Evolutionary conservation across 1,139 yeast genomes (phyloP).

Genomic region (Protomyces gravidus): DNA sequence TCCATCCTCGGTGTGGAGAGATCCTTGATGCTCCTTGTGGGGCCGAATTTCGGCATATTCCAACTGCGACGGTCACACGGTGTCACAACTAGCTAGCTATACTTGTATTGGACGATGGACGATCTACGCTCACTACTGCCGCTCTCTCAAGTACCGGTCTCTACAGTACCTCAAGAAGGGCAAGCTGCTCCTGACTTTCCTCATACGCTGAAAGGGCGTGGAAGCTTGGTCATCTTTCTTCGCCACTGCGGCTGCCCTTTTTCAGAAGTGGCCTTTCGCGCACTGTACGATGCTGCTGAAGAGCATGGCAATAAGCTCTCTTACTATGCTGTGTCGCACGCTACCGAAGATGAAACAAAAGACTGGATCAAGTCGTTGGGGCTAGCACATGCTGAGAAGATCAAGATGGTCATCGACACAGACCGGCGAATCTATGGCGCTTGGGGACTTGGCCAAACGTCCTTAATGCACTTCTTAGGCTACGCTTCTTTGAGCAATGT

Average conservation of each 20-base stretch:
- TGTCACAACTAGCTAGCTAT: too few relatives aligned
- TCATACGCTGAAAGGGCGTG: not conserved
- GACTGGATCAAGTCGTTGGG: slow-evolving; percentile 20
- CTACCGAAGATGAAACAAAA: slow-evolving; percentile 15
- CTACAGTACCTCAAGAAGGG: slow-evolving; percentile 1
- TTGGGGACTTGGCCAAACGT: slow-evolving; percentile 20
- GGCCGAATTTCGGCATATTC: too few relatives aligned
- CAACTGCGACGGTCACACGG: too few relatives aligned
- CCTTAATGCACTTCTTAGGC: slow-evolving; percentile 9
- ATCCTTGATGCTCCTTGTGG: too few relatives aligned
- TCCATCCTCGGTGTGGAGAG: too few relatives aligned
- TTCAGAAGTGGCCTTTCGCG: slow-evolving; percentile 14
- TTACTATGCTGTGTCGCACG: slow-evolving; percentile 20
- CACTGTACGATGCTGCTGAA: slow-evolving; percentile 1
- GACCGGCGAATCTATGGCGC: slow-evolving; percentile 7
- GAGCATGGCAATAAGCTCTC: slow-evolving; percentile 5
- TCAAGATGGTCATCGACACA: slow-evolving; percentile 7
- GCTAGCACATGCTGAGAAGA: not conserved
- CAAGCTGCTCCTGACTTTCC: slow-evolving; percentile 10
- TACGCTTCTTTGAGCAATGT: slow-evolving; percentile 7
- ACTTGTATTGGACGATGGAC: too few relatives aligned
- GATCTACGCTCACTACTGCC: slow-evolving; percentile 14
- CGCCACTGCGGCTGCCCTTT: slow-evolving; percentile 25
- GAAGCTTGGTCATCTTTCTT: slow-evolving; percentile 10
- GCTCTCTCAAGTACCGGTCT: slow-evolving; percentile 8